Percentiles rank a stretch among this genome's conserved stretches.
Conservation (phyloP, 164 flowering plant species). For the Aristolochia californica region DNA sequence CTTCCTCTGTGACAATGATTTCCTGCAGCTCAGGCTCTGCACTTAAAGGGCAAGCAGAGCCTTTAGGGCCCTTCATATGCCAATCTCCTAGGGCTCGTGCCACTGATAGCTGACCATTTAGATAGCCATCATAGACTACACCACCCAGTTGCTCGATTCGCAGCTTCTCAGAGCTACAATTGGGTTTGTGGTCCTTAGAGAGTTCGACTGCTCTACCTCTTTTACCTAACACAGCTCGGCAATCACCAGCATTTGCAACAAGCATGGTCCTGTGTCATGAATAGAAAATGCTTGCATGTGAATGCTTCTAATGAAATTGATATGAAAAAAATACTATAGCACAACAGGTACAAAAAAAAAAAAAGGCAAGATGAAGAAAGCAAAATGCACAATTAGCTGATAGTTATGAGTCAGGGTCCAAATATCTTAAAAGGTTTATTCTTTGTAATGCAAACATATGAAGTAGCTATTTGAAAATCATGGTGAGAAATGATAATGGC, state of each 20-base stretch:
- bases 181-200: conserved; percentile 90
- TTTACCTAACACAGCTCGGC: conserved; percentile 88
- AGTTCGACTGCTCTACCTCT: conserved; percentile 86
- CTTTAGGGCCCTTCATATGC: conserved; percentile 95
- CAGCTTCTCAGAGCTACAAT: conserved; percentile 52
- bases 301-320: not conserved
- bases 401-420: no score
- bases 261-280: conserved; percentile 45
- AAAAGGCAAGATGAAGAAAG: no score
- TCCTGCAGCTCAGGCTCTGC: conserved; percentile 88
- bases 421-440: no score
- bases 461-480: no score
- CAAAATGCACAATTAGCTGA: no score
- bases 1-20: conserved; percentile 52
- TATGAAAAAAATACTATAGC: no score
- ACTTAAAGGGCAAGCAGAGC: conserved; percentile 67
- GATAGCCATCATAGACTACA: conserved; percentile 77
- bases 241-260: conserved; percentile 92
- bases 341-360: no score
- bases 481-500: no score
- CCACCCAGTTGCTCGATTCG: conserved; percentile 89
- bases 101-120: conserved; percentile 89
- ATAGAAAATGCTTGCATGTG: not conserved
- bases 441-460: no score
- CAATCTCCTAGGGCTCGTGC: conserved; percentile 96